Base-by-base conservation (phyloP, 2,329 filamentous ascomycete species). In the Hysterium pulicare region DNA sequence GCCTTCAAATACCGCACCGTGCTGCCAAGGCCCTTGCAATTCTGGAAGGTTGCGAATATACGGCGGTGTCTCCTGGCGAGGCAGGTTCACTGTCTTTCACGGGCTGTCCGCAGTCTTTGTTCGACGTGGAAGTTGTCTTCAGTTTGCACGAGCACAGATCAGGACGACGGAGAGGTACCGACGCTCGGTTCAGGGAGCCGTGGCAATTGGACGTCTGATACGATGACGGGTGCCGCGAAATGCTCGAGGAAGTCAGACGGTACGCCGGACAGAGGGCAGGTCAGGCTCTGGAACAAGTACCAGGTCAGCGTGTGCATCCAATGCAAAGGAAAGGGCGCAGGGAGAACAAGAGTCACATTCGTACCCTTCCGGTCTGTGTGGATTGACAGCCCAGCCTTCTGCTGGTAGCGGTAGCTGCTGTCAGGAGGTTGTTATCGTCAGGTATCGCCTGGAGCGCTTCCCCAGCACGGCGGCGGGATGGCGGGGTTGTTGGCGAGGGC, bases 401-500 rank as follows among this genome's bases (percentile, higher is more conserved):
- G 24, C 24, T 28, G 24, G 24, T 13, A 28, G 24, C 13, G 24
- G 24, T 28, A 13, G 19, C 34, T 22, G 34, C 9, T 33, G 11
- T 17, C 31, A 33, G 31, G 31, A 9, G 21, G 13, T 7, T 37
- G 16, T 16, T 23, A 13, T 9, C 15, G 11, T 10, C 15, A 17
- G 32, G 17, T 34, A 34, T 34, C 32, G 16, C 32, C 16, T 4
- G 16, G 13, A 34, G n/a, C 16, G 34, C 16, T 21, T 11, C 21
- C 34, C 11, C 11, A 21, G 34, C 34, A n/a, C 21, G 34, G 34
- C 34, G 34, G 19, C 19, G 19, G 34, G 34, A 22, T 22, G 34
- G 34, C 34, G 34, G 34, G 34, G 21, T 37, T 22, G 34, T 9
- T 37, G 5, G 17, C 16, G 34, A 37, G 20, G 34, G 16, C 16